Evolutionary conservation across 352 stramenopile species (phyloP).

Genomic region (Plasmopara viticola): DNA sequence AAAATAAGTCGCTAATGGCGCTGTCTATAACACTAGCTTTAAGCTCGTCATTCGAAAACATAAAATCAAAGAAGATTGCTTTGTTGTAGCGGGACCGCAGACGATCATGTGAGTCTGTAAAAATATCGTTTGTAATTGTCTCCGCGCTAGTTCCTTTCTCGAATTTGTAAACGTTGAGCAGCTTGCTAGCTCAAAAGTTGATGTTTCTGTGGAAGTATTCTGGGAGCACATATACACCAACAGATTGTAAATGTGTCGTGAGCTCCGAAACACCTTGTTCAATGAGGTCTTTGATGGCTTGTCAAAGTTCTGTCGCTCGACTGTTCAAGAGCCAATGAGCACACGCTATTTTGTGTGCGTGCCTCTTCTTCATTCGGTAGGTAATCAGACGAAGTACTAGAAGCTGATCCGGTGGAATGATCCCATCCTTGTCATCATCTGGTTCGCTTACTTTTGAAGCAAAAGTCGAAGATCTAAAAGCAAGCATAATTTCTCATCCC

Average conservation of each 20-base stretch:
- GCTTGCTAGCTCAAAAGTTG: background rate
- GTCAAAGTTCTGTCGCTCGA: background rate
- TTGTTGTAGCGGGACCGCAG: background rate
- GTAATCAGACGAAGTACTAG: background rate
- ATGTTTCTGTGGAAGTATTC: background rate
- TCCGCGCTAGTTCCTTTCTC: background rate
- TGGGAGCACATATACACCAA: background rate
- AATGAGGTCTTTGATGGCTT: background rate
- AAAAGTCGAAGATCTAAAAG: background rate
- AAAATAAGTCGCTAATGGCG: slow-evolving; percentile 1
- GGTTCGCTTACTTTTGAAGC: background rate
- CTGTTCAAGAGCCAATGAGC: background rate
- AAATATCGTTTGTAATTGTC: background rate
- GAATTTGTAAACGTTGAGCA: background rate
- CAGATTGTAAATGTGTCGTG: background rate
- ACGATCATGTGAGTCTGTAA: background rate
- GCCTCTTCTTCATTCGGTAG: background rate
- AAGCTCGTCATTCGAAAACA: background rate
- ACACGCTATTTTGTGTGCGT: background rate
- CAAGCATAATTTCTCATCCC: background rate
- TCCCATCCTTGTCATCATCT: background rate
- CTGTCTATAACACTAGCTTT: background rate
- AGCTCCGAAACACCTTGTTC: background rate
- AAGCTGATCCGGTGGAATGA: background rate
- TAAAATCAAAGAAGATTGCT: background rate